Evolutionary conservation across 306 rosid species (phyloP), one percentile per base, ranked within the genome.

Genomic region (Spatholobus suberectus): DNA sequence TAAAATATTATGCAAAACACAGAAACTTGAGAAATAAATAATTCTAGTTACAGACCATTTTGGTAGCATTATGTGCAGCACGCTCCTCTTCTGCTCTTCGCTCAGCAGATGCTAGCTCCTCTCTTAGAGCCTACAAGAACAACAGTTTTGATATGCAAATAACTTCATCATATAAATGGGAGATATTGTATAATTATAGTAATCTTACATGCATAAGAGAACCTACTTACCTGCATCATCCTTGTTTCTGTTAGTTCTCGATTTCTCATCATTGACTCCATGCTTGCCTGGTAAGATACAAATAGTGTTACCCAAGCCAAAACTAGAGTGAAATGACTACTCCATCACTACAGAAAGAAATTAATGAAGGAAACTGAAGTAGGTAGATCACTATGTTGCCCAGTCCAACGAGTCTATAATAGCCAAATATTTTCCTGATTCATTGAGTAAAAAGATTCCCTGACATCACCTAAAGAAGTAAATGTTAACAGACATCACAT

Each of bases 1-100:
- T 72, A 70, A 55, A 83, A 70, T 41, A 66, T 38, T 74, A 82
- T 47, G 61, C 37, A 85, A 82, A 57, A 46, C 41, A 79, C 51
- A 79, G 51, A 38, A 65, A 69, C 55, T 20, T 7, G 63, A 37
- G 73, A 69, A 38, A 37, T 54, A 32, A 67, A 83, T 24, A 58
- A 55, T 43, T 74, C 47, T 80, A 76, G 74, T 63, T 38, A 72
- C 80, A 63, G 55, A 96, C 99, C 99, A 91, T 87, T 90, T 96
- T 96, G 81, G 97, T 94, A 66, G 97, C 92, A 89, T 86, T 89
- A 86, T 96, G 98, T 0, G 99, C 95, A n/a, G 93, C 77, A 23
- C 85, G 97, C 94, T 96, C 99, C 82, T 94, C 98, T 86, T 96
- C 99, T 44, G 97, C 98, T 88, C 98, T 92, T 73, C 99, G 94